These are phyloP conservation scores for Hymenoscyphus repandus DNA, from an alignment of 2,329 filamentous ascomycete genomes.

Conservation along the genomic window DNA sequence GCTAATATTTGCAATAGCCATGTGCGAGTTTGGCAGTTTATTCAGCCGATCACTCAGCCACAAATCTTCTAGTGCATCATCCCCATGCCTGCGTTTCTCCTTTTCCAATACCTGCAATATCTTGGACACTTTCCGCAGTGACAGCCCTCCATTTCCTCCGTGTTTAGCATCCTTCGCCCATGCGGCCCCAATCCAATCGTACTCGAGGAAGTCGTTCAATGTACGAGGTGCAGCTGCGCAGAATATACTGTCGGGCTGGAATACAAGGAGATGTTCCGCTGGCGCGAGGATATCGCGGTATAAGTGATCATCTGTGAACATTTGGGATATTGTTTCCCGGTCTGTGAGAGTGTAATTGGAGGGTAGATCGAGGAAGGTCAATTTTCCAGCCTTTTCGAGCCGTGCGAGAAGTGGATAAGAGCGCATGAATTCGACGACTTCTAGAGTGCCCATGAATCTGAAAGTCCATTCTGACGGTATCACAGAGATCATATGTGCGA, in stretches of 20 bases:
- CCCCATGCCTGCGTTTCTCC: conserved; percentile 36
- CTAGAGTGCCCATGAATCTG: conserved; percentile 47
- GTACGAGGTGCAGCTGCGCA: conserved; percentile 46
- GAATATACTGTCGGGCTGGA: conserved; percentile 49
- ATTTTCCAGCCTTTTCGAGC: conserved; percentile 43
- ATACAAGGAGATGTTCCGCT: conserved; percentile 50
- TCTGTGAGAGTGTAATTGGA: conserved; percentile 38
- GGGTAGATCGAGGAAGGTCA: conserved; percentile 44
- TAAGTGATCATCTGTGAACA: conserved; percentile 46
- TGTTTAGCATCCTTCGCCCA: conserved; percentile 21
- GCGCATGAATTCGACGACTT: conserved; percentile 40
- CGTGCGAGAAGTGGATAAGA: conserved; percentile 39
- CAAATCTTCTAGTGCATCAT: conserved; percentile 47
- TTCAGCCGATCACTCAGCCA: conserved; percentile 36
- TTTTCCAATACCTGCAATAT: conserved; percentile 22
- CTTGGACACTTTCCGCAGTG: conserved; percentile 23
- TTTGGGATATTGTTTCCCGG: conserved; percentile 43
- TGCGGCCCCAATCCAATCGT: conserved; percentile 39
- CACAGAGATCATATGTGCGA: conserved; percentile 50
- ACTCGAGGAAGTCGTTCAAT: conserved; percentile 48
- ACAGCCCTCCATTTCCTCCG: conserved; percentile 30
- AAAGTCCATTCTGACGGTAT: conserved; percentile 52
- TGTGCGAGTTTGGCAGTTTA: conserved; percentile 26
- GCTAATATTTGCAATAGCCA: conserved; percentile 24
- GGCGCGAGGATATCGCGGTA: conserved; percentile 46